These are phyloP conservation scores for Apophysomyces trapeziformis DNA, from an alignment of 371 early-diverging fungal genomes.

Conservation along the genomic window DNA sequence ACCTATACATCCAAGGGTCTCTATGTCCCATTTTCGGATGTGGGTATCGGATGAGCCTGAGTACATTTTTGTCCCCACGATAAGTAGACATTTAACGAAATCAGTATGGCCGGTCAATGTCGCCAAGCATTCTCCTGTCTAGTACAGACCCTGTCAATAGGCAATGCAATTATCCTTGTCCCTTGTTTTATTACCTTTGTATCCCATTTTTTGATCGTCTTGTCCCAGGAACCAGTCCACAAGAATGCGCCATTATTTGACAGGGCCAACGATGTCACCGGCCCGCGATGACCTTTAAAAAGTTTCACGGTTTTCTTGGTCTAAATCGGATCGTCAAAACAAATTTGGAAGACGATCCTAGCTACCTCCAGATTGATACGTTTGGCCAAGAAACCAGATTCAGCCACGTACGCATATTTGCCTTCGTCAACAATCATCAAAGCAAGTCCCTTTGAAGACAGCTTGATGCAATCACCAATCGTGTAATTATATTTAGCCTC, in stretches of 20 bases:
- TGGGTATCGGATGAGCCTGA: conserved; percentile 77
- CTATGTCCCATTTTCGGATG: conserved; percentile 67
- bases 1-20: conserved; percentile 47
- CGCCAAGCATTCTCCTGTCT: conserved; percentile 59
- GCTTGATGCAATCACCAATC: conserved; percentile 63
- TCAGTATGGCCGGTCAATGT: conserved; percentile 70
- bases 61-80: conserved; percentile 55
- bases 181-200: conserved; percentile 39
- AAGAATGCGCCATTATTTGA: conserved; percentile 49
- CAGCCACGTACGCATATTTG: conserved; percentile 58
- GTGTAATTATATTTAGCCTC: conserved; percentile 68
- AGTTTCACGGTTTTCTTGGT: conserved; percentile 62
- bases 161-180: not conserved
- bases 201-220: conserved; percentile 76
- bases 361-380: conserved; percentile 59
- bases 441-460: conserved; percentile 70
- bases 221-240: conserved; percentile 87
- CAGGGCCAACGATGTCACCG: conserved; percentile 73
- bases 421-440: conserved; percentile 36
- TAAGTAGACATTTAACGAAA: conserved; percentile 72
- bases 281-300: conserved; percentile 82
- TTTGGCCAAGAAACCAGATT: conserved; percentile 64
- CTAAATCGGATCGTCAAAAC: conserved; percentile 31
- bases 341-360: not conserved
- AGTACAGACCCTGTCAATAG: not conserved